Conservation (phyloP, 192 early-diverging fungal genomes). For the Entomortierella parvispora region DNA sequence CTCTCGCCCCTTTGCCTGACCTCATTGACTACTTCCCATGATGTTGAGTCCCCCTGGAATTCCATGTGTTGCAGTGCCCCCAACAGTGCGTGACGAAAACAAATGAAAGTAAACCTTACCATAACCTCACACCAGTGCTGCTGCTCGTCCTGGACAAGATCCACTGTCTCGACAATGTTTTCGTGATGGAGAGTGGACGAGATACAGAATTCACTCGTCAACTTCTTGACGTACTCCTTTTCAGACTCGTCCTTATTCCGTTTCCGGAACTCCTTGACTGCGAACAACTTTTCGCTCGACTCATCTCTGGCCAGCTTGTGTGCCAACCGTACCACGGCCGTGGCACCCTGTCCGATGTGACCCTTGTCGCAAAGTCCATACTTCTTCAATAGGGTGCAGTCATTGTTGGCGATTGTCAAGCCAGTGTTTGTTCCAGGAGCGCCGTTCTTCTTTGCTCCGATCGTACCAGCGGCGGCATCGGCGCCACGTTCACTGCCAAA, state of each 20-base stretch:
- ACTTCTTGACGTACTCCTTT: constrained; percentile 95
- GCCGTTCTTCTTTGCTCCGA: background rate
- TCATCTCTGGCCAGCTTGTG: constrained; percentile 76
- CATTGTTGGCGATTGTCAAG: background rate
- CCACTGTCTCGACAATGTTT: constrained; percentile 93
- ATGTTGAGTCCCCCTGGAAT: background rate
- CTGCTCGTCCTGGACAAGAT: constrained; percentile 93
- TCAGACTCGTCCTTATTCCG: constrained; percentile 86
- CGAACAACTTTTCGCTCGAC: constrained; percentile 71
- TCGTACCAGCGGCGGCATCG: background rate
- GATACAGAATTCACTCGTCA: constrained; percentile 96
- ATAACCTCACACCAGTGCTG: constrained; percentile 85
- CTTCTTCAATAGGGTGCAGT: constrained; percentile 72
- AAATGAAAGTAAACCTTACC: constrained; percentile 51
- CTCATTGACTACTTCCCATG: too few species aligned
- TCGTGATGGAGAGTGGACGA: constrained; percentile 88
- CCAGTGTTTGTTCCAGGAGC: too few species aligned
- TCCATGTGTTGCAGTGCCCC: background rate
- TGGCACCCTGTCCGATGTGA: constrained; percentile 89
- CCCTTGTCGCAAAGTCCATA: constrained; percentile 83
- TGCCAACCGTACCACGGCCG: constrained; percentile 90
- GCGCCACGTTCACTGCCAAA: constrained; percentile 40
- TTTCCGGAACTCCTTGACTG: constrained; percentile 95
- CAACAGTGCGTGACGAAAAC: background rate
- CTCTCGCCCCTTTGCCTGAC: too few species aligned